These are phyloP conservation scores for Plasmodium billcollinsi DNA, from an alignment of 169 alveolate species.

Conservation along the genomic window DNA sequence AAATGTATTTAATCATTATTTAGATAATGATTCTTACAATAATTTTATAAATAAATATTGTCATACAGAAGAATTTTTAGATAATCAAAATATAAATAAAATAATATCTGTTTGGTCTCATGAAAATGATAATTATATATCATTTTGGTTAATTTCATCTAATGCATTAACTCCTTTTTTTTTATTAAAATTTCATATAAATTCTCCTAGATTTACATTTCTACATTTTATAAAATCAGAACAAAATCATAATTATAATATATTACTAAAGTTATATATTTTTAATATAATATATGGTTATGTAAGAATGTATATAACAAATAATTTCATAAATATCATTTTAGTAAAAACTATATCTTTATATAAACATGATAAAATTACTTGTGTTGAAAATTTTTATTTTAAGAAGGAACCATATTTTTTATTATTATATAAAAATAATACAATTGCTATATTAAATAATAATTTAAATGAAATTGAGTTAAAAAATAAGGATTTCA, in stretches of 20 bases:
- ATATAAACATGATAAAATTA: background rate
- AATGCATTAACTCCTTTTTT: conserved; percentile 52
- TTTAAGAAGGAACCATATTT: conserved; percentile 2
- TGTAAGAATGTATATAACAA: conserved; percentile 23
- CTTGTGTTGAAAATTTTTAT: conserved; percentile 12
- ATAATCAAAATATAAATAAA: background rate
- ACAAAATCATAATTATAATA: background rate
- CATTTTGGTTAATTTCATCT: conserved; percentile 44
- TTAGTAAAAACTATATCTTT: background rate
- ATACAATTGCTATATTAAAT: conserved; percentile 10
- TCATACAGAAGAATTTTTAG: background rate
- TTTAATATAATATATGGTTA: conserved; percentile 6
- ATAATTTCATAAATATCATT: conserved; percentile 1
- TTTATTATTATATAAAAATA: conserved; percentile 10
- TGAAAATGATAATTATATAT: conserved; percentile 26
- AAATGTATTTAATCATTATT: conserved; percentile 9
- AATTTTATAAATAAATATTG: background rate
- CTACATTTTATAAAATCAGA: background rate
- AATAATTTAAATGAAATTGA: conserved; percentile 13
- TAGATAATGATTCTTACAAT: background rate
- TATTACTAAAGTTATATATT: conserved; percentile 17
- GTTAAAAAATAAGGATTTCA: background rate
- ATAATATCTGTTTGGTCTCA: conserved; percentile 73
- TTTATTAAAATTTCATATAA: conserved; percentile 22
- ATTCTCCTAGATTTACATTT: conserved; percentile 44